A percentile compares a stretch with the other conserved stretches of the same genome.
Evolutionary conservation across 768 basidiomycete species (phyloP).

Genomic region (Lactifluus echinatus): DNA sequence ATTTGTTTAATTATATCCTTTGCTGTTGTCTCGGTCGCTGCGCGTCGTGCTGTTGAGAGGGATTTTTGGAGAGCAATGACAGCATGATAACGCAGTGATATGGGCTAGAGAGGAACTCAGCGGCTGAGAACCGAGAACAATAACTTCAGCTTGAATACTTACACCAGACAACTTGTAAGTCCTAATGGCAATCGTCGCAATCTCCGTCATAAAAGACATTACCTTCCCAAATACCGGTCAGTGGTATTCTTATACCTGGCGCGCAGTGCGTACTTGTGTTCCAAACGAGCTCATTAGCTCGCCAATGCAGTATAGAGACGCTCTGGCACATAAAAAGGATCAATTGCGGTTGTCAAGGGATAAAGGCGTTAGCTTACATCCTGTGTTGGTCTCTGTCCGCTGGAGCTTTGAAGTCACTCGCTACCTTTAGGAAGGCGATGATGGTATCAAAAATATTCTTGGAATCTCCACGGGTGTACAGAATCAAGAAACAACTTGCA

Average conservation of each 20-base stretch:
- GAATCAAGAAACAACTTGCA: slow-evolving; percentile 60
- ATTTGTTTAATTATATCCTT: slow-evolving; percentile 85
- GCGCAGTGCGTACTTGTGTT: slow-evolving; percentile 52
- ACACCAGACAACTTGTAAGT: slow-evolving; percentile 67
- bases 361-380: slow-evolving; percentile 42
- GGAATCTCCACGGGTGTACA: slow-evolving; percentile 78
- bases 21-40: slow-evolving; percentile 64
- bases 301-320: slow-evolving; percentile 79
- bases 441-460: slow-evolving; percentile 82
- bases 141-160: slow-evolving; percentile 25
- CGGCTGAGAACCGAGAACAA: background rate
- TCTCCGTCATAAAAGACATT: slow-evolving; percentile 93
- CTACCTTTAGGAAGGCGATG: slow-evolving; percentile 65
- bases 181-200: slow-evolving; percentile 55
- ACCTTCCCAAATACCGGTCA: slow-evolving; percentile 43
- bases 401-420: slow-evolving; percentile 56
- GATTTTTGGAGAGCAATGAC: slow-evolving; percentile 71
- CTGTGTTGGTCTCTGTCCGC: slow-evolving; percentile 52
- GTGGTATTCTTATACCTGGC: background rate
- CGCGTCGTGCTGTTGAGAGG: slow-evolving; percentile 70
- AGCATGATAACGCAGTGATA: slow-evolving; percentile 77
- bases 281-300: slow-evolving; percentile 84
- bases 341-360: background rate
- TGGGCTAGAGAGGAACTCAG: slow-evolving; percentile 40
- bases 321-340: slow-evolving; percentile 36